Conservation (phyloP, 2,329 filamentous ascomycete genomes). For the Aspergillus caelatus region DNA sequence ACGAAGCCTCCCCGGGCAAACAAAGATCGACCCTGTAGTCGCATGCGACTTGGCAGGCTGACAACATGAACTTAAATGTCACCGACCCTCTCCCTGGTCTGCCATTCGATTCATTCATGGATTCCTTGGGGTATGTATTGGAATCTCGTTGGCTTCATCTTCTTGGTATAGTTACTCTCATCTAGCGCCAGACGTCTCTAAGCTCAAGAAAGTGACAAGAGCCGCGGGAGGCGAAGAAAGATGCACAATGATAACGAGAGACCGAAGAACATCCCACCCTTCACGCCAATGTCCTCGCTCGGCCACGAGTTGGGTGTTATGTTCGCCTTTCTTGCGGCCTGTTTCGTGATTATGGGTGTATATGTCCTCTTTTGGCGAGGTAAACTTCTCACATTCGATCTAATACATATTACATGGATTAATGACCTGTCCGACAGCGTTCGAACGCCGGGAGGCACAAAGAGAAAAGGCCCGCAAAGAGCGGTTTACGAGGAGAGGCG, state of each 20-base stretch:
- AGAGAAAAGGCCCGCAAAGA: slow-evolving; percentile 13
- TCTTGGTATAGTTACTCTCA: neutral
- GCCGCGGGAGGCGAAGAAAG: neutral
- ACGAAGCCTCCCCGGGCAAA: neutral
- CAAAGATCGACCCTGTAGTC: neutral
- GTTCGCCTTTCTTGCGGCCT: slow-evolving; percentile 41
- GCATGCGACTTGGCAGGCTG: neutral
- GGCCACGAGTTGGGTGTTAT: slow-evolving; percentile 42
- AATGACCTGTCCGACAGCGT: slow-evolving; percentile 11
- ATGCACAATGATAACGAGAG: neutral
- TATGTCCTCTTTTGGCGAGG: slow-evolving; percentile 41
- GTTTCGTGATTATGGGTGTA: slow-evolving; percentile 34
- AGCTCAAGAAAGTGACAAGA: neutral
- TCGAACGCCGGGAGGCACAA: slow-evolving; percentile 36
- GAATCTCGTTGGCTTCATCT: neutral
- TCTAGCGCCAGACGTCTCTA: neutral
- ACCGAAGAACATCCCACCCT: slow-evolving; percentile 25
- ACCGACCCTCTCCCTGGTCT: neutral
- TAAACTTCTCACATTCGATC: slow-evolving; percentile 18
- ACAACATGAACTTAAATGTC: slow-evolving; percentile 2
- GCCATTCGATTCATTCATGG: neutral
- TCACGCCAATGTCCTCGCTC: slow-evolving; percentile 34
- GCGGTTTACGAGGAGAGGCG: slow-evolving; percentile 14
- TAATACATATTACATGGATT: neutral
- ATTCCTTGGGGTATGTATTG: neutral